Evolutionary conservation across 768 basidiomycete genomes (phyloP).

Genomic region (Tylopilus felleus): DNA sequence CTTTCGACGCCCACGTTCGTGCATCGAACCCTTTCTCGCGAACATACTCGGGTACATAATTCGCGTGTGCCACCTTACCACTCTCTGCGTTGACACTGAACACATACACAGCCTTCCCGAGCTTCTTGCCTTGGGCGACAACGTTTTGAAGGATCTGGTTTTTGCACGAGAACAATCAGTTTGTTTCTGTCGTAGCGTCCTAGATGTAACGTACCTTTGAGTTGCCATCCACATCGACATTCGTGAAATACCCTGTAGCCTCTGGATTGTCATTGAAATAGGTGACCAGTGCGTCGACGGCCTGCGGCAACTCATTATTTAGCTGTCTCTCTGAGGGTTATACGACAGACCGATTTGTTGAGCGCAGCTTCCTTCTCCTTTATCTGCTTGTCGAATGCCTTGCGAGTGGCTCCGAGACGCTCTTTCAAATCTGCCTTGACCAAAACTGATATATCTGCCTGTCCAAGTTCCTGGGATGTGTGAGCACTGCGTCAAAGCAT

Average conservation of each 20-base stretch:
- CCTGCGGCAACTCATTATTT: slow-evolving; percentile 39
- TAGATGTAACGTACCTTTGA: slow-evolving; percentile 58
- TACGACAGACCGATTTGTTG: slow-evolving; percentile 65
- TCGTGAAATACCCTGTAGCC: slow-evolving; percentile 64
- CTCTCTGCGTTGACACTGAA: slow-evolving; percentile 72
- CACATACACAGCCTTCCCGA: slow-evolving; percentile 82
- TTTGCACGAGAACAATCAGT: neutral
- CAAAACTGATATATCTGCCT: slow-evolving; percentile 85
- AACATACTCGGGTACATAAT: slow-evolving; percentile 64
- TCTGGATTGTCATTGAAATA: slow-evolving; percentile 79
- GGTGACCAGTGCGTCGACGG: slow-evolving; percentile 60
- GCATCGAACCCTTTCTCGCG: slow-evolving; percentile 75
- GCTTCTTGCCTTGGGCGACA: slow-evolving; percentile 73
- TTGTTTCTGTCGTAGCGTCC: neutral
- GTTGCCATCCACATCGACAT: slow-evolving; percentile 78
- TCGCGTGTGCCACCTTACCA: slow-evolving; percentile 83
- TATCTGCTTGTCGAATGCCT: slow-evolving; percentile 77
- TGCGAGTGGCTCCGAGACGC: slow-evolving; percentile 64
- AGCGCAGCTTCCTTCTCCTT: slow-evolving; percentile 78
- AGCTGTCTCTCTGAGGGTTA: neutral
- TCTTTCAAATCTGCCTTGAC: slow-evolving; percentile 79
- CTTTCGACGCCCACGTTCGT: slow-evolving; percentile 80
- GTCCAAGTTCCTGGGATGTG: slow-evolving; percentile 70
- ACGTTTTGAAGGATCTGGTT: slow-evolving; percentile 69
- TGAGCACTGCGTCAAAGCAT: neutral